A percentile compares a stretch with the other conserved stretches of the same genome.
phyloP scores from a whole-genome alignment of 345 rosid genomes.

The Salix suchowensis region DNA sequence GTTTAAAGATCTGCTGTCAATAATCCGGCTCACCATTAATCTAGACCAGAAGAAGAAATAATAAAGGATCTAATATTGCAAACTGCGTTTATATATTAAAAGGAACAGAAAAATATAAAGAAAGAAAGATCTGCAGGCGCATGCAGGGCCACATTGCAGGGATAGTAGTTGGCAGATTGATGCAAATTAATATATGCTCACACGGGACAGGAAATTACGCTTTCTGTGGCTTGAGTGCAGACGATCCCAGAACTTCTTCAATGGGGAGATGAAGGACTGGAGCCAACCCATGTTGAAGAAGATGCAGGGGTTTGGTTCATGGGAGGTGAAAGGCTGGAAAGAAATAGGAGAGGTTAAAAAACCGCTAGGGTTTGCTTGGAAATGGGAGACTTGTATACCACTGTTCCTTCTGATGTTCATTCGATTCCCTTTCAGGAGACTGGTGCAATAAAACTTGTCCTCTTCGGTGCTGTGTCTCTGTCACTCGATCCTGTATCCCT shows the following conservation, averaged over 20 bases:
- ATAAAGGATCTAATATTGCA: not conserved
- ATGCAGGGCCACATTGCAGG: not conserved
- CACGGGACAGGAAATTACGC: not conserved
- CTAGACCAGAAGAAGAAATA: not conserved
- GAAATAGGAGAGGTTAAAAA: not conserved
- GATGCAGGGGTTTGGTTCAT: not conserved
- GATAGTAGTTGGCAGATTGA: not conserved
- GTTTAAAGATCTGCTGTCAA: not conserved
- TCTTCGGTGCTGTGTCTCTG: slow-evolving; percentile 10
- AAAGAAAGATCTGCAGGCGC: not conserved
- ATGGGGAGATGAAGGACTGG: slow-evolving; percentile 15
- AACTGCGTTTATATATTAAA: not conserved
- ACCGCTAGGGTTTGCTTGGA: not conserved
- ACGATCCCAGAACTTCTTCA: slow-evolving; percentile 15
- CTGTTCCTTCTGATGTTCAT: not conserved
- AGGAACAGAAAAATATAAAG: not conserved
- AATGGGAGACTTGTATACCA: not conserved
- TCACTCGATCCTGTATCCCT: slow-evolving; percentile 3
- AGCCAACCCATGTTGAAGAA: slow-evolving; percentile 14
- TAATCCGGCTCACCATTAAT: not conserved
- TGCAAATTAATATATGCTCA: not conserved
- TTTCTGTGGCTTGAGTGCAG: slow-evolving; percentile 2
- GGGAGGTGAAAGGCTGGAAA: slow-evolving; percentile 15
- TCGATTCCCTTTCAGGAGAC: slow-evolving; percentile 2
- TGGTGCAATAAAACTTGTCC: not conserved